These are phyloP conservation scores for Trichoderma endophyticum DNA, from an alignment of 2,329 filamentous ascomycete genomes.

Conservation along the genomic window DNA sequence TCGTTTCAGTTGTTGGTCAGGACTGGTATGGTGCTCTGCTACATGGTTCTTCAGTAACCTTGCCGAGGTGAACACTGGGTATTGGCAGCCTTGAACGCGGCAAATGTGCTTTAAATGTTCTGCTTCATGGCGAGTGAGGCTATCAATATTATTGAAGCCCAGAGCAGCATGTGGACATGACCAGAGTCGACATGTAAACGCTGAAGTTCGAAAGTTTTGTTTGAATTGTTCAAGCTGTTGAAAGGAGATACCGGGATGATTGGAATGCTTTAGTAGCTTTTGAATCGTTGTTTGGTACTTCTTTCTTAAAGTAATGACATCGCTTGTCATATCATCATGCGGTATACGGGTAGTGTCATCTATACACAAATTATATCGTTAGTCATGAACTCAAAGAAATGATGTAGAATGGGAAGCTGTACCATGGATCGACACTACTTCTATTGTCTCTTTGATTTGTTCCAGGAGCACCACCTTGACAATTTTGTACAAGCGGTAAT, in stretches of 20 bases:
- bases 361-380: background rate
- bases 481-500: background rate
- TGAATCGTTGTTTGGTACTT: constrained; percentile 9
- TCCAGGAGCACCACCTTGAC: background rate
- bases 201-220: constrained; percentile 9
- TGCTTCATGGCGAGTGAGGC: background rate
- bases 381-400: background rate
- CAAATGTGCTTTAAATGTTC: background rate
- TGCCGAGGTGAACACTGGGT: background rate
- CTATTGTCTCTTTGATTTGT: background rate
- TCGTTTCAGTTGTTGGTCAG: background rate
- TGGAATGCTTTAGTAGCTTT: background rate
- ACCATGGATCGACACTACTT: background rate
- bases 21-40: background rate
- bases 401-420: background rate
- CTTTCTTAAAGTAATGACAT: background rate
- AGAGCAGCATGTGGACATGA: constrained; percentile 20
- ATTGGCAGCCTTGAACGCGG: background rate
- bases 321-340: background rate
- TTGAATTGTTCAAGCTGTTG: constrained; percentile 18
- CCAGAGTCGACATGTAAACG: constrained; percentile 20
- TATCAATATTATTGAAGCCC: constrained; percentile 21
- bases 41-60: background rate
- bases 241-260: background rate
- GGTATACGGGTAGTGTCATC: background rate